These are phyloP conservation scores for Fibroporia radiculosa DNA, from an alignment of 768 basidiomycete species.

Conservation along the genomic window DNA sequence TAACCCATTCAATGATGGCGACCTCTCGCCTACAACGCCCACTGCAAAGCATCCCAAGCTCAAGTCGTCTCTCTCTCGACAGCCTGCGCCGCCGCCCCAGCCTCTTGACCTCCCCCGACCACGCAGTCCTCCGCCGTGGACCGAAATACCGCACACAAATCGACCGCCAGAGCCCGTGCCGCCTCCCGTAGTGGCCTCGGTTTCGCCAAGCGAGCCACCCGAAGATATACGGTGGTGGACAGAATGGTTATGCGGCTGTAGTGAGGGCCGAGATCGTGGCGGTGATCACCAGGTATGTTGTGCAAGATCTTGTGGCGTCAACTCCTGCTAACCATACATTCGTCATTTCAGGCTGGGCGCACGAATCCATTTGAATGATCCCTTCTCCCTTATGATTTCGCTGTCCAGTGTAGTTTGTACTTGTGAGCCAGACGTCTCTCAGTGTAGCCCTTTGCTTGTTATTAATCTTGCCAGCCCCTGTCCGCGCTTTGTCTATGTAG, in stretches of 20 bases:
- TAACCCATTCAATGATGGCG: background rate
- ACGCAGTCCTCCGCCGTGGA: slow-evolving; percentile 44
- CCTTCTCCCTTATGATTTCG: background rate
- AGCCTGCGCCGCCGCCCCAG: slow-evolving; percentile 38
- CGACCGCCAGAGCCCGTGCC: slow-evolving; percentile 32
- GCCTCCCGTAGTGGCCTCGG: slow-evolving; percentile 19
- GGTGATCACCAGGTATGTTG: slow-evolving; percentile 60
- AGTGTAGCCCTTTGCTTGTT: slow-evolving; percentile 4
- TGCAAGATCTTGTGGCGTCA: background rate
- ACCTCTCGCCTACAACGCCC: slow-evolving; percentile 5
- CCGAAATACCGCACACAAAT: slow-evolving; percentile 27
- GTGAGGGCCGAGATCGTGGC: slow-evolving; percentile 65
- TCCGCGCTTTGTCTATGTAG: no score
- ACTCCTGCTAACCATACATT: background rate
- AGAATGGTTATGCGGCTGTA: slow-evolving; percentile 78
- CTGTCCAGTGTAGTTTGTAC: background rate
- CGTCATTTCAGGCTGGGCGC: slow-evolving; percentile 55
- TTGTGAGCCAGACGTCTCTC: background rate
- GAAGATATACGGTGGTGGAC: slow-evolving; percentile 68
- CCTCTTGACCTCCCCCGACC: slow-evolving; percentile 59
- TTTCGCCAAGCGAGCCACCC: slow-evolving; percentile 22
- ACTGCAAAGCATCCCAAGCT: slow-evolving; percentile 18
- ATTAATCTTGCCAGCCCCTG: no score
- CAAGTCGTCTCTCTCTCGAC: slow-evolving; percentile 18
- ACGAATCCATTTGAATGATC: slow-evolving; percentile 54